Evolutionary conservation across 2,329 filamentous ascomycete species (phyloP), one percentile per base, ranked within the genome.

Genomic region (Xylariaceae sp.): DNA sequence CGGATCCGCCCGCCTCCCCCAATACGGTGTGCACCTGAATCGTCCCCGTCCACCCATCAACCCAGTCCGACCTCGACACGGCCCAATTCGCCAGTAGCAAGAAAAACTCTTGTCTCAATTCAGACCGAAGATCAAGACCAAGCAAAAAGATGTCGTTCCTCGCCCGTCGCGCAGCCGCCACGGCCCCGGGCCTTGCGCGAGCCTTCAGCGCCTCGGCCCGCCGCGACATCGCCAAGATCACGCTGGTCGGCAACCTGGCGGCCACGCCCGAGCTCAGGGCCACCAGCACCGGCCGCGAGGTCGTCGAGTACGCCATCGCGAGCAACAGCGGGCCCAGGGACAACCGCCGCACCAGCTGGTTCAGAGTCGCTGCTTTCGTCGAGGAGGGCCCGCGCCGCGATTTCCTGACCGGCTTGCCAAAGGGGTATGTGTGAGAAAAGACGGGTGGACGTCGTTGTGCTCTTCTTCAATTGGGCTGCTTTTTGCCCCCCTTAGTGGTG

Each of bases 221-320:
- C 48, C 82, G 84, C 60, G 76, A 81, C 61, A 70, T 95, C 64
- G 90, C 95, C 65, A 89, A 88, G 75, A 89, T 99, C 79, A 89
- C 87, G 69, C 80, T 99, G 74, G 83, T 97, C 66, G 95, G 95
- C 70, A 89, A 92, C 74, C 86, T 99, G 49, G 91, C 84, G 59
- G 84, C 86, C 67, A 82, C 85, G 50, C 93, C 95, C 56, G 93
- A 97, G 80, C 69, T 92, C 2, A 40, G 41, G 64, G 74, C 85
- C 56, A 90, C 89, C 46, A 82, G 84, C 67, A 87, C 79, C 50
- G 91, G 91, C 56, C 82, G 81, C 61, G 89, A 96, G 62, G 69
- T 96, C 56, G 71, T 98, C 69, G 85, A 83, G 67, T 98, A 96
- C 73, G 78, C 86, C 3, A 78, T 99, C 60, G 93, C 85, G 49